Percentiles rank a stretch among this genome's conserved stretches.
phyloP scores from a whole-genome alignment of 257 asterid genomes.

The Solanum ossicruentum region DNA sequence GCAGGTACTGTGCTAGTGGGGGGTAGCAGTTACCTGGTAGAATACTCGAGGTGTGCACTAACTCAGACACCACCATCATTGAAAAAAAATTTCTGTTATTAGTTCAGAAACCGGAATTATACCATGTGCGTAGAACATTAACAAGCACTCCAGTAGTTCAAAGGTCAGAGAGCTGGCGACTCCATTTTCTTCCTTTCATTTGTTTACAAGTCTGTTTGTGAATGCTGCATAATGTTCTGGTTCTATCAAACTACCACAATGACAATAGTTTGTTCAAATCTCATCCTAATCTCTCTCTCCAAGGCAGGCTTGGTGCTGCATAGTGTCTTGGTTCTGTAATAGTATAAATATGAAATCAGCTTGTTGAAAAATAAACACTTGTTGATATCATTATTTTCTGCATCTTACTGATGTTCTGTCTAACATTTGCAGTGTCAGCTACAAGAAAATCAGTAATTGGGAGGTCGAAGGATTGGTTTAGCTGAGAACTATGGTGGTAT shows the following conservation, averaged over 20 bases:
- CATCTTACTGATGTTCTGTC: neutral
- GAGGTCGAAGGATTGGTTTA: neutral
- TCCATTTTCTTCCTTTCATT: neutral
- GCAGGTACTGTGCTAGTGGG: neutral
- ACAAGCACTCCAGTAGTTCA: neutral
- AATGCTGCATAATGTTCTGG: neutral
- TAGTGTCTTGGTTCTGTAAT: neutral
- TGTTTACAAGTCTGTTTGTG: neutral
- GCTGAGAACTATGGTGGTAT: neutral
- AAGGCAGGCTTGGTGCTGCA: neutral
- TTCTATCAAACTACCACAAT: neutral
- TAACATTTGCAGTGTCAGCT: neutral
- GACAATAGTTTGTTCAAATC: neutral
- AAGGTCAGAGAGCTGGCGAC: neutral
- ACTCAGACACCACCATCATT: neutral
- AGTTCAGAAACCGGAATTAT: neutral
- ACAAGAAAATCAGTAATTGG: neutral
- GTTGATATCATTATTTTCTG: neutral
- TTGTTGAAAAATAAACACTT: neutral
- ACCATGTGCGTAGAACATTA: neutral
- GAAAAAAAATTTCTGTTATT: neutral
- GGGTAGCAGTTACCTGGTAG: neutral
- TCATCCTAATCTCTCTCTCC: neutral
- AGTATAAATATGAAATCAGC: neutral
- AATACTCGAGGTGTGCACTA: neutral